Percentiles rank a stretch among this genome's conserved stretches.
These are phyloP conservation scores for Aspergillus caelatus DNA, from an alignment of 2,329 filamentous ascomycete genomes.

Conservation along the genomic window DNA sequence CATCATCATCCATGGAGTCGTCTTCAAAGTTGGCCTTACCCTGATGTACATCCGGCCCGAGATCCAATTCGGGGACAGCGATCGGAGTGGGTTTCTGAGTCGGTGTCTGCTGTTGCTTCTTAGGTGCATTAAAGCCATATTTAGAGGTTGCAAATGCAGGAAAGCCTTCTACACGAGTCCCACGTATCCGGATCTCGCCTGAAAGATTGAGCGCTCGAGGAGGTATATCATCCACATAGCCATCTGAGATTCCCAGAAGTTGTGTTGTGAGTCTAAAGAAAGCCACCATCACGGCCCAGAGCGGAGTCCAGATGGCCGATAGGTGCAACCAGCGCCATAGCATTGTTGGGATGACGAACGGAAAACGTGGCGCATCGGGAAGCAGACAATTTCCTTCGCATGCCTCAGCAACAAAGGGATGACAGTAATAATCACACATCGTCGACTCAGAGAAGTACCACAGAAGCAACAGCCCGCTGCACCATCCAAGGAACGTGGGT, in stretches of 20 bases:
- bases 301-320: constrained; percentile 31
- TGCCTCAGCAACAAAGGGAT: constrained; percentile 49
- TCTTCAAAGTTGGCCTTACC: constrained; percentile 13
- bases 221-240: constrained; percentile 43
- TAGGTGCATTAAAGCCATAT: not conserved
- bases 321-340: constrained; percentile 51
- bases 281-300: constrained; percentile 35
- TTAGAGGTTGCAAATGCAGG: constrained; percentile 20
- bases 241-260: constrained; percentile 45
- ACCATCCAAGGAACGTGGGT: constrained; percentile 43
- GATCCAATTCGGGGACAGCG: constrained; percentile 13
- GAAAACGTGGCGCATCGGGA: constrained; percentile 56
- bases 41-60: constrained; percentile 12
- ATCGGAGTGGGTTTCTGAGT: constrained; percentile 2
- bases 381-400: constrained; percentile 56
- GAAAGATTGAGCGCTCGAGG: constrained; percentile 27
- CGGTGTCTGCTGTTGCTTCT: not conserved
- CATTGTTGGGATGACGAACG: constrained; percentile 60
- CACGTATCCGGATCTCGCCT: constrained; percentile 35
- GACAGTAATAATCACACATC: constrained; percentile 56
- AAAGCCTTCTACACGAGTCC: constrained; percentile 25
- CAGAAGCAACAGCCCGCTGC: constrained; percentile 42
- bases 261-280: constrained; percentile 36
- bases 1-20: constrained; percentile 37
- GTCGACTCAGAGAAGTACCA: constrained; percentile 55